Conservation (phyloP, 495 filamentous ascomycete species). For the Friedmanniomyces simplex region DNA sequence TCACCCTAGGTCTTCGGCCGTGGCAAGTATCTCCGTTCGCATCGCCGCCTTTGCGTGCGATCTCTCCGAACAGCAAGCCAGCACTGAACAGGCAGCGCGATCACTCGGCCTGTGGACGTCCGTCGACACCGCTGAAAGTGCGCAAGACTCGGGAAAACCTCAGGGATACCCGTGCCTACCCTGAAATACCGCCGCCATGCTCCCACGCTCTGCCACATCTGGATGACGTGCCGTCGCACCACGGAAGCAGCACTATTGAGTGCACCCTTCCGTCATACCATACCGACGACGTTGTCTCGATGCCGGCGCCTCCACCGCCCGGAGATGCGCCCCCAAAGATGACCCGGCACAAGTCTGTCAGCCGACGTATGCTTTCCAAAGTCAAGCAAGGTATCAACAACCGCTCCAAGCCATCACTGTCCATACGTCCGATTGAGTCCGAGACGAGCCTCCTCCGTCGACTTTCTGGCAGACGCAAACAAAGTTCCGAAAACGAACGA, state of each 20-base stretch:
- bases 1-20: slow-evolving; percentile 2
- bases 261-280: background rate
- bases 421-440: slow-evolving; percentile 9
- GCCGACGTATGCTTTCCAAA: slow-evolving; percentile 22
- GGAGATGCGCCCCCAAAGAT: background rate
- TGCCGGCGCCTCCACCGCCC: background rate
- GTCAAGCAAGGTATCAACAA: slow-evolving; percentile 21
- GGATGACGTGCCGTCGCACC: background rate
- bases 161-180: slow-evolving; percentile 4
- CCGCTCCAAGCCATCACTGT: slow-evolving; percentile 9
- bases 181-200: slow-evolving; percentile 10
- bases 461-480: slow-evolving; percentile 17
- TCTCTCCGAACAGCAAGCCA: slow-evolving; percentile 21
- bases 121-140: slow-evolving; percentile 21
- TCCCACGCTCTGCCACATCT: background rate
- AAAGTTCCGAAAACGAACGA: slow-evolving; percentile 6
- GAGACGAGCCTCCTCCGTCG: slow-evolving; percentile 16
- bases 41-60: slow-evolving; percentile 4
- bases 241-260: background rate
- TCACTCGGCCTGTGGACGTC: slow-evolving; percentile 18
- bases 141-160: slow-evolving; percentile 23
- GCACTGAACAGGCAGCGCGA: slow-evolving; percentile 19
- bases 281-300: background rate
- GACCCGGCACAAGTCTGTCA: slow-evolving; percentile 21
- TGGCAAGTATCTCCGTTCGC: slow-evolving; percentile 5